Conservation (phyloP, 2,329 filamentous ascomycete species). For the Eurotiales sp. region DNA sequence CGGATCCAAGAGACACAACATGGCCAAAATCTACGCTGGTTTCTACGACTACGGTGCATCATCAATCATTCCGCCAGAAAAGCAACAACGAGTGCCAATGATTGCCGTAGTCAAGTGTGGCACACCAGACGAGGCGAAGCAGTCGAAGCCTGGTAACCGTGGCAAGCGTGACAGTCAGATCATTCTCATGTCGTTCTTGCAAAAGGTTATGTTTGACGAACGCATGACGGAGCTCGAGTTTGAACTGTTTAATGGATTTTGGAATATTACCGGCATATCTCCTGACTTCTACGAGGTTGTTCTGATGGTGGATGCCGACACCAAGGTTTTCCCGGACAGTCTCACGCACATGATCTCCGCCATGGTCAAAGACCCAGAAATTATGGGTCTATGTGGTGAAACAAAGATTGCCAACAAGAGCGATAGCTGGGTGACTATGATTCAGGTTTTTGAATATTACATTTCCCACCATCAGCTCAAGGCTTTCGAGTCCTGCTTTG, state of each 20-base stretch:
- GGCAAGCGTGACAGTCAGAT: constrained; percentile 99
- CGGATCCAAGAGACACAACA: constrained; percentile 96
- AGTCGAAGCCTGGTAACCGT: constrained; percentile 89
- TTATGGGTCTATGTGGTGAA: constrained; percentile 98
- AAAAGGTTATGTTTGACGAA: constrained; percentile 99
- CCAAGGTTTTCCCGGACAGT: constrained; percentile 97
- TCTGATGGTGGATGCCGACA: constrained; percentile 98
- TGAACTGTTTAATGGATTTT: constrained; percentile 99
- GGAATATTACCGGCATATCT: constrained; percentile 97
- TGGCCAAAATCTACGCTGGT: constrained; percentile 96
- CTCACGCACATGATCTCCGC: constrained; percentile 98
- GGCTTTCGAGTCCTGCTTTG: constrained; percentile 96
- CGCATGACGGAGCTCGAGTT: constrained; percentile 99
- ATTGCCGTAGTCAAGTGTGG: constrained; percentile 95
- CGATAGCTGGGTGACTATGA: constrained; percentile 90
- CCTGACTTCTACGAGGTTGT: constrained; percentile 97
- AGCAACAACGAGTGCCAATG: constrained; percentile 97
- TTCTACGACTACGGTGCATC: constrained; percentile 94
- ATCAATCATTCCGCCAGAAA: constrained; percentile 74
- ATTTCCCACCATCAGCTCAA: constrained; percentile 97
- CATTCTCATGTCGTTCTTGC: constrained; percentile 97
- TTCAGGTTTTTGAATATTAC: constrained; percentile 97
- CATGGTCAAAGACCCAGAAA: constrained; percentile 98
- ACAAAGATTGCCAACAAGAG: constrained; percentile 99
- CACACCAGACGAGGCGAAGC: constrained; percentile 76